Percentiles rank a stretch among this genome's conserved stretches.
Evolutionary conservation across 2,329 filamentous ascomycete genomes (phyloP).

Genomic region (Daldinia sp.): DNA sequence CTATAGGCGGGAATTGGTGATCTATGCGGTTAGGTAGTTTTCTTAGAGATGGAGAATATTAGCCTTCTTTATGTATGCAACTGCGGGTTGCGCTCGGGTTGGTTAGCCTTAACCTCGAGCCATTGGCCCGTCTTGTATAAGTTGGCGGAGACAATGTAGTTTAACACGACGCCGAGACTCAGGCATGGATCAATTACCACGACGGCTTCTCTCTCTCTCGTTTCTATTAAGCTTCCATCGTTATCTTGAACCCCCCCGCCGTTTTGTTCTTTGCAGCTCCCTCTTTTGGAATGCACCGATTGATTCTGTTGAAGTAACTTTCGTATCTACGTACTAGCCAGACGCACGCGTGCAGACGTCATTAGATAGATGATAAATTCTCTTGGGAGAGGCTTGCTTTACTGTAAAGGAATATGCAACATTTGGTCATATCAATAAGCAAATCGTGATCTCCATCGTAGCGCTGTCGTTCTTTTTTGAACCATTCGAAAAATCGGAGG

Average conservation of each 20-base stretch:
- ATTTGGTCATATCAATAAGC: conserved; percentile 33
- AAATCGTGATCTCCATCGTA: conserved; percentile 32
- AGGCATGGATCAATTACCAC: conserved; percentile 26
- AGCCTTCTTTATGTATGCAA: conserved; percentile 29
- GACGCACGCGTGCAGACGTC: conserved; percentile 20
- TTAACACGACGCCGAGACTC: conserved; percentile 38
- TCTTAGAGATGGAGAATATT: conserved; percentile 29
- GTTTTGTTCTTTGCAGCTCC: conserved; percentile 52
- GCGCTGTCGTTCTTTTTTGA: conserved; percentile 23
- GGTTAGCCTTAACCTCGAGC: conserved; percentile 29
- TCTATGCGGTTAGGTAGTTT: conserved; percentile 29
- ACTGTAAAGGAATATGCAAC: conserved; percentile 40
- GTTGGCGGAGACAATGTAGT: conserved; percentile 23
- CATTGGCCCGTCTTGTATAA: conserved; percentile 27
- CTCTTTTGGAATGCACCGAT: conserved; percentile 48
- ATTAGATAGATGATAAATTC: conserved; percentile 24
- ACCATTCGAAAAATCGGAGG: conserved; percentile 38
- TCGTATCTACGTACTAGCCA: conserved; percentile 20
- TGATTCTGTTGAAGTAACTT: conserved; percentile 33
- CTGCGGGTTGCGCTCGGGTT: conserved; percentile 33
- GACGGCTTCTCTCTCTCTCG: conserved; percentile 36
- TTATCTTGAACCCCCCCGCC: conserved; percentile 50
- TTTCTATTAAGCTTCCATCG: conserved; percentile 52
- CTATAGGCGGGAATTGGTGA: conserved; percentile 28
- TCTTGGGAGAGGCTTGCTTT: conserved; percentile 29